phyloP scores from a whole-genome alignment of 2,329 filamentous ascomycete species.

The Podosphaera xanthii region DNA sequence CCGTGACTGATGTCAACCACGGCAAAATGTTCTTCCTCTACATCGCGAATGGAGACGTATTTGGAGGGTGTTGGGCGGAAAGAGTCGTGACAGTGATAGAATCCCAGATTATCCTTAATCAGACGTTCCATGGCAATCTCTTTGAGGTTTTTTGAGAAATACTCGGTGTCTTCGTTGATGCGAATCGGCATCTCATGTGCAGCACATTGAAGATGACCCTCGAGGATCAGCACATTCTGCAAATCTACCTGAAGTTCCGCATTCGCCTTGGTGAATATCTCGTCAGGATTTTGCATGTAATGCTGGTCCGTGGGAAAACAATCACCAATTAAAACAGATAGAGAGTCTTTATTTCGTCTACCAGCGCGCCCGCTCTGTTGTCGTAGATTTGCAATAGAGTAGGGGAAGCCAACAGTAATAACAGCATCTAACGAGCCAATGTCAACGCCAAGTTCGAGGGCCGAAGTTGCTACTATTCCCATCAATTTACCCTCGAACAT shows the following conservation, averaged over 20 bases:
- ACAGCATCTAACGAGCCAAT: constrained; percentile 89
- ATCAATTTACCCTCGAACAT: constrained; percentile 94
- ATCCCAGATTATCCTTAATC: constrained; percentile 50
- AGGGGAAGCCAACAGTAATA: constrained; percentile 81
- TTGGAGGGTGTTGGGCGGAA: constrained; percentile 70
- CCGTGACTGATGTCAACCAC: constrained; percentile 73
- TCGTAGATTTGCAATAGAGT: constrained; percentile 79
- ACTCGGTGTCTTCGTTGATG: constrained; percentile 49
- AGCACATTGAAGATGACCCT: constrained; percentile 88
- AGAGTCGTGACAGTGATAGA: constrained; percentile 72
- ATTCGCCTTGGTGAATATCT: constrained; percentile 81
- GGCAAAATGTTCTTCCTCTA: constrained; percentile 77
- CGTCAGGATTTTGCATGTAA: constrained; percentile 90
- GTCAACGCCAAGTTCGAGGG: constrained; percentile 81
- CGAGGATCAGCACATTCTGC: constrained; percentile 72
- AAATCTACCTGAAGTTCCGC: constrained; percentile 76
- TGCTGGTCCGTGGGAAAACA: constrained; percentile 80
- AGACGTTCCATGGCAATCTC: constrained; percentile 55
- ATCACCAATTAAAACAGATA: constrained; percentile 77
- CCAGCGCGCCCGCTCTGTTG: constrained; percentile 91
- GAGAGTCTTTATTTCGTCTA: constrained; percentile 73
- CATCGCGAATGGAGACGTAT: constrained; percentile 72
- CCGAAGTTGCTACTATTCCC: constrained; percentile 83
- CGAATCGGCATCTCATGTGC: constrained; percentile 85
- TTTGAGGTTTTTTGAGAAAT: constrained; percentile 55